phyloP scores from a whole-genome alignment of 345 rosid genomes.

The Salix koriyanagi region DNA sequence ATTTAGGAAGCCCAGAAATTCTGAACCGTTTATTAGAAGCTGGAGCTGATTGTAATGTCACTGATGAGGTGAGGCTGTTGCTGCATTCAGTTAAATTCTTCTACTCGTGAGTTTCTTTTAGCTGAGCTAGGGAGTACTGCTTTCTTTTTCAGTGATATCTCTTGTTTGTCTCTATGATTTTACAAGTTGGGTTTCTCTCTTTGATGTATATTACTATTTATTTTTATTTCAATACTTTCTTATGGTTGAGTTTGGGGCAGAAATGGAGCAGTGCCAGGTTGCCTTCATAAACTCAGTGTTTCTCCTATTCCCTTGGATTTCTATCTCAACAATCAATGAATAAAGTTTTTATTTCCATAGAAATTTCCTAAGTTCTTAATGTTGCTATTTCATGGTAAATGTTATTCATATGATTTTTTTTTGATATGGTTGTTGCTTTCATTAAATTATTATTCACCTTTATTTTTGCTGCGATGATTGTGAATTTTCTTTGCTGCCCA shows the following conservation, averaged over 20 bases:
- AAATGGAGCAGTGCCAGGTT: neutral
- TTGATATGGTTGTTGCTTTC: neutral
- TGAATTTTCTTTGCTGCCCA: constrained; percentile 26
- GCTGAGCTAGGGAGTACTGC: neutral
- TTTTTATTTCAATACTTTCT: neutral
- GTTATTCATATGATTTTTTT: neutral
- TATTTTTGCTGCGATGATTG: neutral
- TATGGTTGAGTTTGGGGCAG: neutral
- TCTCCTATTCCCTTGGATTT: neutral
- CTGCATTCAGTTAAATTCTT: constrained; percentile 2
- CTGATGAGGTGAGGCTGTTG: constrained; percentile 54
- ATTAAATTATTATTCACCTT: neutral
- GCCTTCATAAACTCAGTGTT: neutral
- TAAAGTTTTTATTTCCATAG: neutral
- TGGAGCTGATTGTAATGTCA: constrained; percentile 73
- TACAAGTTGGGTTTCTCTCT: neutral
- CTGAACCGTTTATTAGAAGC: constrained; percentile 68
- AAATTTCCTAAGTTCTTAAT: neutral
- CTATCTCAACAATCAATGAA: neutral
- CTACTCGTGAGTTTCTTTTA: too few species aligned
- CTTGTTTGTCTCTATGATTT: neutral
- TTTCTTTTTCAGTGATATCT: neutral
- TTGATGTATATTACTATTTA: neutral
- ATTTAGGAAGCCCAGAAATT: constrained; percentile 60
- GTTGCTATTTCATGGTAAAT: neutral